Base-by-base conservation (phyloP, 2,329 filamentous ascomycete genomes). In the Pestalotiopsis sp. region DNA sequence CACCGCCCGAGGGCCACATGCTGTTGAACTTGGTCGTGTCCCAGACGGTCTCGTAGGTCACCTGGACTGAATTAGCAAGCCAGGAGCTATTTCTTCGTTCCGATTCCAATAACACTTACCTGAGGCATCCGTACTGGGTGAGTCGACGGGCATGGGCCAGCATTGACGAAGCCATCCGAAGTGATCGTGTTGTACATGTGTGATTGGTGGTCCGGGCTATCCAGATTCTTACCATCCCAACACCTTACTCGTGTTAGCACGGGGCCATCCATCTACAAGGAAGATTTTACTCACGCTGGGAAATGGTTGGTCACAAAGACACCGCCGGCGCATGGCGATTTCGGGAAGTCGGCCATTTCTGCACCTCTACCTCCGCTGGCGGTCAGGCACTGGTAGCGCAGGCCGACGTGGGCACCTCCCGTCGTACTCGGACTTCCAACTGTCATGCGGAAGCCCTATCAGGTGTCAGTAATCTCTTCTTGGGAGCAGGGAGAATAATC, bases 141-240 rank as follows among this genome's bases (percentile, higher is more conserved):
- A 20, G 75, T 76, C 3, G 72, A 73, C 0, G 83, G 82, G 70
- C 82, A 84, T 2, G 78, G 70, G 0, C 75, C 75, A 1, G 74
- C 72, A 69, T 74, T 74, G 66, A 70, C 69, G 72, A 77, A 77
- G 4, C 73, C 74, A 36, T 76, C 75, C 57, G 75, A 75, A 4
- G 75, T 74, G 64, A 69, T 77, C 6, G 75, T 78, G 71, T 77
- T 80, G 74, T 82, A 74, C 72, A 75, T 75, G 67, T 76, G 70
- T 9, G 72, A 72, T 56, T 83, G 79, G 76, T 86, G 83, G 74
- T 85, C 83, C 11, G 83, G 82, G 25, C 77, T 80, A 75, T 86
- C 84, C 41, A 84, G 79, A 72, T 84, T 84, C 69, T 80, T 80
- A 68, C 83, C 83, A 70, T 85, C 83, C 83, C 84, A 85, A 78